Conservation (phyloP, 257 asterid species). For the Salvia splendens region DNA sequence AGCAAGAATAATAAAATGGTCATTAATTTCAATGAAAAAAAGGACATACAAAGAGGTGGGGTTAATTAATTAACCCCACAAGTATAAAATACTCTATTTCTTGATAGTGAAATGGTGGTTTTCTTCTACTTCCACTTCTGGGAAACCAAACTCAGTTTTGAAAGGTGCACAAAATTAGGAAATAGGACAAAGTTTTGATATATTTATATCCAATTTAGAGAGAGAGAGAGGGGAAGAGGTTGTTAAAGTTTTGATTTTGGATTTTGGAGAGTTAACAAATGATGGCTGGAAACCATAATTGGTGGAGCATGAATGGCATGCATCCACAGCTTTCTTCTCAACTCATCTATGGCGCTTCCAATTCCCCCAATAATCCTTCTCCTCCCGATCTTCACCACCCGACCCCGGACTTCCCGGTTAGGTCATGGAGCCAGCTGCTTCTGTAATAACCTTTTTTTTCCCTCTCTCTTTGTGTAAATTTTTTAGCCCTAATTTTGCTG, state of each 20-base stretch:
- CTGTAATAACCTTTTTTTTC: conserved; percentile 33
- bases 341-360: conserved; percentile 36
- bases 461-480: no score
- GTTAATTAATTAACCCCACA: conserved; percentile 45
- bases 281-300: conserved; percentile 98
- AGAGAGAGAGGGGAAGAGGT: background rate
- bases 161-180: conserved; percentile 37
- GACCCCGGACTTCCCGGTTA: conserved; percentile 54
- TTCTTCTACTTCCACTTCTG: conserved; percentile 35
- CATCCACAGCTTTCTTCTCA: conserved; percentile 41
- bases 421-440: conserved; percentile 80
- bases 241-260: no score
- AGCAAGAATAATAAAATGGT: conserved; percentile 41
- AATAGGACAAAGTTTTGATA: conserved; percentile 20
- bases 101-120: conserved; percentile 12
- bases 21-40: conserved; percentile 4
- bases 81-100: conserved; percentile 42
- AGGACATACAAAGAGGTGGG: conserved; percentile 19
- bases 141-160: conserved; percentile 41
- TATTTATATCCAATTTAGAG: background rate
- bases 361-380: conserved; percentile 28
- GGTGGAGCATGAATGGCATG: conserved; percentile 66
- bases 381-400: conserved; percentile 32
- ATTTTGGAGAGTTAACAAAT: conserved; percentile 33
- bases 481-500: no score